A percentile compares a stretch with the other conserved stretches of the same genome.
phyloP scores from a whole-genome alignment of 371 early-diverging fungal genomes.

The Mortierella sp. region DNA sequence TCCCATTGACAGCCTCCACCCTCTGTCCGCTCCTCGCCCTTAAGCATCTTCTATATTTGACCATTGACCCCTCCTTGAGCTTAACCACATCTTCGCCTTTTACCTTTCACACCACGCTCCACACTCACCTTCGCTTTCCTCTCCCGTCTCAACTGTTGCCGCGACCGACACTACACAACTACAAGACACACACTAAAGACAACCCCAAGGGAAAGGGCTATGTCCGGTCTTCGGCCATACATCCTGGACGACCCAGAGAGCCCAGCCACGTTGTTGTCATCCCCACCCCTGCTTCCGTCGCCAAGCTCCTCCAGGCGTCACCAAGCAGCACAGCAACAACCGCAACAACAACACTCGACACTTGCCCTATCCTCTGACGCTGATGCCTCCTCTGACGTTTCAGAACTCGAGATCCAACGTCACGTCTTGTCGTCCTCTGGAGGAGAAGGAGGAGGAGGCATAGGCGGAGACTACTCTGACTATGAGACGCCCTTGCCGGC shows the following conservation, averaged over 20 bases:
- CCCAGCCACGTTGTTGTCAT: not conserved
- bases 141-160: too few relatives aligned
- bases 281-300: not conserved
- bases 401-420: constrained; percentile 26
- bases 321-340: constrained; percentile 1
- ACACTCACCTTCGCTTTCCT: not conserved
- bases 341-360: not conserved
- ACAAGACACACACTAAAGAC: not conserved
- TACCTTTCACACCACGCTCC: not conserved
- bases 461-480: constrained; percentile 24
- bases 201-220: not conserved
- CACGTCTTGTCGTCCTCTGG: not conserved
- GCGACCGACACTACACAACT: too few relatives aligned
- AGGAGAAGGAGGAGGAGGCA: too few relatives aligned
- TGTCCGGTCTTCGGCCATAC: constrained; percentile 6
- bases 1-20: too few relatives aligned
- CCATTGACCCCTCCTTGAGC: too few relatives aligned
- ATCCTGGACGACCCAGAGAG: not conserved
- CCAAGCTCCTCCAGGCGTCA: not conserved
- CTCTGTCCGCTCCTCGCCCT: too few relatives aligned
- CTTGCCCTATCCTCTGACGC: constrained; percentile 18
- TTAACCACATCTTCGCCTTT: too few relatives aligned
- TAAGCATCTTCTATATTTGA: too few relatives aligned
- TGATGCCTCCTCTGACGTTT: constrained; percentile 34
- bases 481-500: constrained; percentile 28